These are phyloP conservation scores for Actinomortierella wolfii DNA, from an alignment of 371 early-diverging fungal genomes.

Conservation along the genomic window DNA sequence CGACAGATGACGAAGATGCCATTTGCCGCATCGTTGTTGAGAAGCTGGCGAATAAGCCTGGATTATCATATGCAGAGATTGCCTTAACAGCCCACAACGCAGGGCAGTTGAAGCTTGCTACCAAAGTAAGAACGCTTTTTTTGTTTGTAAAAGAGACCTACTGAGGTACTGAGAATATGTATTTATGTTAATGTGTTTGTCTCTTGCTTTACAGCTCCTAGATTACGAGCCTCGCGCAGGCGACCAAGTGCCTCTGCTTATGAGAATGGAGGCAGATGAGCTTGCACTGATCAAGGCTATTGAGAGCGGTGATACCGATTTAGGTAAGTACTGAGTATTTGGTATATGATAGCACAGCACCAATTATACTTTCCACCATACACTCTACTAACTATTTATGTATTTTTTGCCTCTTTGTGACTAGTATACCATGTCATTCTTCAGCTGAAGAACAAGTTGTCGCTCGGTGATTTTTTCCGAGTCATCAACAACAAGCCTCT, in stretches of 20 bases:
- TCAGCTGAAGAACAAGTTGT: constrained; percentile 82
- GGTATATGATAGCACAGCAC: constrained; percentile 1
- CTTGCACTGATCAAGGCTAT: constrained; percentile 89
- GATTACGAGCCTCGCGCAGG: constrained; percentile 94
- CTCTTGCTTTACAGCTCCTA: constrained; percentile 58
- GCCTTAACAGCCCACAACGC: constrained; percentile 89
- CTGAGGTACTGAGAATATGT: too few relatives aligned
- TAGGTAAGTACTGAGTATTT: constrained; percentile 58
- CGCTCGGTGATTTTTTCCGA: constrained; percentile 89
- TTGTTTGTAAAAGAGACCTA: constrained; percentile 4
- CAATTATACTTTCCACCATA: not conserved
- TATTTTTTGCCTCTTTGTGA: not conserved
- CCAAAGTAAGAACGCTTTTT: constrained; percentile 59
- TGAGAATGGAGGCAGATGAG: constrained; percentile 92
- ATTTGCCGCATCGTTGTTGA: constrained; percentile 79
- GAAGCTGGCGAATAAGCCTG: constrained; percentile 73
- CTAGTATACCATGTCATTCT: constrained; percentile 89
- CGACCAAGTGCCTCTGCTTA: constrained; percentile 91
- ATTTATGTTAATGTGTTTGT: too few relatives aligned
- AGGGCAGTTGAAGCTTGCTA: constrained; percentile 89
- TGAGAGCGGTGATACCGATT: constrained; percentile 93
- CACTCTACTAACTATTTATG: not conserved
- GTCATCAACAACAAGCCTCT: constrained; percentile 79
- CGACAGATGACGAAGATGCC: constrained; percentile 86
- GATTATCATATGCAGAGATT: constrained; percentile 88